A percentile compares a stretch with the other conserved stretches of the same genome.
Evolutionary conservation across 257 asterid genomes (phyloP).

Genomic region (Linaria vulgaris): DNA sequence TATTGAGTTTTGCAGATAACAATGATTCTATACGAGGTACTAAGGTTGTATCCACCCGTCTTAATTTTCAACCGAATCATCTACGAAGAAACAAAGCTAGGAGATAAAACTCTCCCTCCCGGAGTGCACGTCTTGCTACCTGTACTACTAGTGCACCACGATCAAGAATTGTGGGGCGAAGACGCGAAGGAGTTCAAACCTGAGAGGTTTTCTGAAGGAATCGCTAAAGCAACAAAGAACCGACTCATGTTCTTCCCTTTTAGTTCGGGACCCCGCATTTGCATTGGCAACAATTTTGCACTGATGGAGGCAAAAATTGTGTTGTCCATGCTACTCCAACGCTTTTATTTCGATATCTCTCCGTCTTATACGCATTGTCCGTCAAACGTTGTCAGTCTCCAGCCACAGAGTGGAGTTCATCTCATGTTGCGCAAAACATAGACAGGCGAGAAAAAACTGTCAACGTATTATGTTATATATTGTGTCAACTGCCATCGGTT

Average conservation of each 20-base stretch:
- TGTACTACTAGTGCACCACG: neutral
- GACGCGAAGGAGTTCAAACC: slow-evolving; percentile 8
- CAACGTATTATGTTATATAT: too few relatives aligned
- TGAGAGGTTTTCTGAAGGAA: slow-evolving; percentile 4
- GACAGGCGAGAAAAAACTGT: too few relatives aligned
- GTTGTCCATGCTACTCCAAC: slow-evolving; percentile 29
- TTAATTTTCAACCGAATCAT: neutral
- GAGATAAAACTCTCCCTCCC: neutral
- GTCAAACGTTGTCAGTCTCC: neutral
- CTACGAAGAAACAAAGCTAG: neutral
- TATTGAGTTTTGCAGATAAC: slow-evolving; percentile 8
- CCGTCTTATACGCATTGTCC: slow-evolving; percentile 44
- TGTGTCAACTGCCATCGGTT: too few relatives aligned
- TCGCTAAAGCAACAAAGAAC: neutral
- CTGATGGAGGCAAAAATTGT: slow-evolving; percentile 40
- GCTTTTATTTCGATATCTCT: slow-evolving; percentile 33
- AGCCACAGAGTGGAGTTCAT: slow-evolving; percentile 2
- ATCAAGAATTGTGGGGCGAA: slow-evolving; percentile 7
- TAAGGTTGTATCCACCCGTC: slow-evolving; percentile 10
- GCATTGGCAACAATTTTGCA: slow-evolving; percentile 42
- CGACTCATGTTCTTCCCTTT: neutral
- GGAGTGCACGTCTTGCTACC: slow-evolving; percentile 2
- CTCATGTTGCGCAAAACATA: neutral
- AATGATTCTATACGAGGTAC: slow-evolving; percentile 13
- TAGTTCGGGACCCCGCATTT: slow-evolving; percentile 20